Base-by-base conservation (phyloP, 192 early-diverging fungal species). In the Linnemannia elongata region DNA sequence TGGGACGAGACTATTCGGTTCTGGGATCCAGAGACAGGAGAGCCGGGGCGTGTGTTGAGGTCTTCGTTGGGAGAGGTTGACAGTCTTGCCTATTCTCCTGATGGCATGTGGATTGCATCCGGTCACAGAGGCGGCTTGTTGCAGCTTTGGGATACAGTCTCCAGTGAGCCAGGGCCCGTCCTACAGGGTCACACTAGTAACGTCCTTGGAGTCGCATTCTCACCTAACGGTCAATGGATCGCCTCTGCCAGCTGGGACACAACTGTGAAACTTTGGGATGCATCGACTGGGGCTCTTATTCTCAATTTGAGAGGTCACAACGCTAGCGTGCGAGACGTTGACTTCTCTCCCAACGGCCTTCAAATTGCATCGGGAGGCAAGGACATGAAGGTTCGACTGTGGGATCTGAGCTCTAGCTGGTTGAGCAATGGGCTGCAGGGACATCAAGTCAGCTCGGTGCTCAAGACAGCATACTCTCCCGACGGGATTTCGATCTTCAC, bases 221-320 rank as follows among this genome's bases (percentile, higher is more conserved):
- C 76, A 8, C 66, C 57, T 0, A 47, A 47, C 24, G 76, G 76
- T 12, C 38, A 66, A 41, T 42, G 74, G 55, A 76, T 76, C 18
- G 35, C 17, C 9, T 36, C 74, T 20, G 1, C 33, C 44, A 49
- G 76, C n/a, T 0, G 0, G 1, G 66, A 77, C 30, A 17, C 2
- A 1, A 68, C 42, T 1, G 10, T 69, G 7, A 15, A 39, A 18
- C n/a, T 77, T 12, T 69, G 76, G 60, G 57, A 77, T 20, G 6
- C 38, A 13, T 7, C 9, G 24, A 69, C 76, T 2, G 76, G 76
- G 33, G 6, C 0, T 2, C 33, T 0, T 47, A 9, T 17, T 13
- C 54, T 4, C 2, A 60, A 3, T 3, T 57, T 79, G 8, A 0
- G 4, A 27, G 69, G 69, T 35, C 52, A 71, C 38, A 4, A 15